These are phyloP conservation scores for Rubroboletus pulcherrimus DNA, from an alignment of 768 basidiomycete species.

Conservation along the genomic window DNA sequence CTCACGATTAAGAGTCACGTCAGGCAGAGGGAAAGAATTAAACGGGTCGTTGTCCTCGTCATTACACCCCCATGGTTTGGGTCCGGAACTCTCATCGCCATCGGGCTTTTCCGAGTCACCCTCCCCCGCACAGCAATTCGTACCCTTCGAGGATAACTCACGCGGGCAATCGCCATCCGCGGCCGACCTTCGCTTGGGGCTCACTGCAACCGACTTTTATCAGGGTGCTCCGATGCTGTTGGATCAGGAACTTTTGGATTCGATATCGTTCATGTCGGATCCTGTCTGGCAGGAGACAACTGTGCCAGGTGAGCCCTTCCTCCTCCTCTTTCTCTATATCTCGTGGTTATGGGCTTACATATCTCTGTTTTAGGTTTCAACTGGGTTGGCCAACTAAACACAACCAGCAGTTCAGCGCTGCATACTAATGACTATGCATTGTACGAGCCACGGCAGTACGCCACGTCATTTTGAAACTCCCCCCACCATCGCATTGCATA, in stretches of 20 bases:
- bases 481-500: neutral
- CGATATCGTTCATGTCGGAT: constrained; percentile 56
- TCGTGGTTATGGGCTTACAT: neutral
- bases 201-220: constrained; percentile 40
- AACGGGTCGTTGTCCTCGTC: constrained; percentile 1
- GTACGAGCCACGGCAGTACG: constrained; percentile 22
- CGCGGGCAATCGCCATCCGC: constrained; percentile 9
- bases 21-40: constrained; percentile 13
- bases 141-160: constrained; percentile 39
- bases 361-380: constrained; percentile 28
- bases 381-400: constrained; percentile 34
- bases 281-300: constrained; percentile 55
- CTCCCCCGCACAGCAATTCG: constrained; percentile 28
- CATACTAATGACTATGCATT: constrained; percentile 27
- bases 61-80: neutral
- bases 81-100: constrained; percentile 22
- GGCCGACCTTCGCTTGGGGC: constrained; percentile 8
- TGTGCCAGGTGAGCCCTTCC: constrained; percentile 44
- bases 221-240: constrained; percentile 47
- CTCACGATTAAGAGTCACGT: constrained; percentile 7
- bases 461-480: constrained; percentile 3
- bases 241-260: constrained; percentile 57
- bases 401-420: constrained; percentile 10
- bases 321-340: neutral
- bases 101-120: constrained; percentile 38